These are phyloP conservation scores for Aspergillus coremiiformis DNA, from an alignment of 495 filamentous ascomycete genomes.

Conservation along the genomic window DNA sequence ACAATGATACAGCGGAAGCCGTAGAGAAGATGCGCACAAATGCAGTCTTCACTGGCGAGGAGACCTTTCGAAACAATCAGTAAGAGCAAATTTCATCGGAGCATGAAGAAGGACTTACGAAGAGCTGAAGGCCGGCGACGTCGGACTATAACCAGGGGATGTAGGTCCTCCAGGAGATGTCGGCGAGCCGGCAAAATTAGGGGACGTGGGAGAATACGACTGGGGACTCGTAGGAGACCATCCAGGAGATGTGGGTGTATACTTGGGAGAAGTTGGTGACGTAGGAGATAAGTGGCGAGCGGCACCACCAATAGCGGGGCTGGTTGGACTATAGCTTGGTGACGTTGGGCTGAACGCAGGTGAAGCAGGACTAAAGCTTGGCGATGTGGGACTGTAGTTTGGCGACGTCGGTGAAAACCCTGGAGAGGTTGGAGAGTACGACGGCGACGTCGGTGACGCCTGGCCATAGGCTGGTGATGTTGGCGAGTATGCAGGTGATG, in stretches of 20 bases:
- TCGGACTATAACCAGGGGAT: conserved; percentile 52
- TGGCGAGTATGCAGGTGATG: conserved; percentile 77
- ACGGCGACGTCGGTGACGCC: conserved; percentile 60
- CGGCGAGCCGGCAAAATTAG: conserved; percentile 56
- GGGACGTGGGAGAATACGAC: conserved; percentile 71
- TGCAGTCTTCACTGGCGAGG: conserved; percentile 38
- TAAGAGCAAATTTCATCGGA: background rate
- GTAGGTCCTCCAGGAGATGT: conserved; percentile 44
- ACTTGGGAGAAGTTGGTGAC: conserved; percentile 62
- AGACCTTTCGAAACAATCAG: conserved; percentile 36
- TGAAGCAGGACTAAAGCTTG: conserved; percentile 53
- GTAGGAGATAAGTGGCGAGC: conserved; percentile 54
- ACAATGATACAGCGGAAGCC: conserved; percentile 34
- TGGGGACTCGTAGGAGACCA: conserved; percentile 63
- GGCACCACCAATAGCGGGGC: conserved; percentile 48
- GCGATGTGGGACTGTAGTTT: conserved; percentile 56
- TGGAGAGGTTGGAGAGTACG: conserved; percentile 78
- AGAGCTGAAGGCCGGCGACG: conserved; percentile 43
- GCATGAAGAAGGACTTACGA: conserved; percentile 24
- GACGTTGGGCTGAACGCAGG: conserved; percentile 51
- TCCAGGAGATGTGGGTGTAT: conserved; percentile 66
- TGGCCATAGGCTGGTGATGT: conserved; percentile 65
- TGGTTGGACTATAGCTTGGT: conserved; percentile 62
- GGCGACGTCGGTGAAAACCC: conserved; percentile 71
- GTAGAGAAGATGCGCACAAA: conserved; percentile 14